Conservation (phyloP, 441 rosid genomes). For the Erysimum cheiri region DNA sequence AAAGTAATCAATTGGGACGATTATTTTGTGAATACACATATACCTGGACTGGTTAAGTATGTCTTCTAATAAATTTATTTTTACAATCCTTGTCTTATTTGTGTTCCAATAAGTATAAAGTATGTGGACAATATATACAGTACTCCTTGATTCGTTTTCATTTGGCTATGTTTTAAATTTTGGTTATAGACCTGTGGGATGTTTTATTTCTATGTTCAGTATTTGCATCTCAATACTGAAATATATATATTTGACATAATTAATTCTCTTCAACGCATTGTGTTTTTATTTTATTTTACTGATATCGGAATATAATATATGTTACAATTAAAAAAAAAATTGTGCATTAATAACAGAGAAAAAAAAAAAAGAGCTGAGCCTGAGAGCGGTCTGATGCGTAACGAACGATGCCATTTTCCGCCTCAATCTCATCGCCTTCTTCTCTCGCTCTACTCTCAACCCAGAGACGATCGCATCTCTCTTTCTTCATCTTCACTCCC, state of each 20-base stretch:
- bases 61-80: conserved; percentile 26
- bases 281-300: no score
- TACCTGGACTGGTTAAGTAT: conserved; percentile 41
- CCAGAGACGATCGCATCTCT: conserved; percentile 31
- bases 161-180: neutral
- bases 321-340: no score
- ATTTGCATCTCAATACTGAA: no score
- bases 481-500: conserved; percentile 26
- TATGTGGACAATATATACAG: neutral
- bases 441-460: conserved; percentile 22
- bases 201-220: no score
- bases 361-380: neutral
- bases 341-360: neutral
- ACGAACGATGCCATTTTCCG: conserved; percentile 39
- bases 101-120: neutral
- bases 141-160: neutral
- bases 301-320: no score
- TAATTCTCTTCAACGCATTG: no score
- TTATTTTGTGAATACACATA: conserved; percentile 31
- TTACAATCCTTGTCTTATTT: neutral
- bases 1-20: conserved; percentile 39
- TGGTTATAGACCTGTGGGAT: neutral
- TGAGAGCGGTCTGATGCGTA: conserved; percentile 32
- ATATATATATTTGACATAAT: no score
- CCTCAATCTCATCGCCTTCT: conserved; percentile 43